Percentiles rank a stretch among this genome's conserved stretches.
phyloP scores from a whole-genome alignment of 768 basidiomycete species.

The Leccinum variicolor region DNA sequence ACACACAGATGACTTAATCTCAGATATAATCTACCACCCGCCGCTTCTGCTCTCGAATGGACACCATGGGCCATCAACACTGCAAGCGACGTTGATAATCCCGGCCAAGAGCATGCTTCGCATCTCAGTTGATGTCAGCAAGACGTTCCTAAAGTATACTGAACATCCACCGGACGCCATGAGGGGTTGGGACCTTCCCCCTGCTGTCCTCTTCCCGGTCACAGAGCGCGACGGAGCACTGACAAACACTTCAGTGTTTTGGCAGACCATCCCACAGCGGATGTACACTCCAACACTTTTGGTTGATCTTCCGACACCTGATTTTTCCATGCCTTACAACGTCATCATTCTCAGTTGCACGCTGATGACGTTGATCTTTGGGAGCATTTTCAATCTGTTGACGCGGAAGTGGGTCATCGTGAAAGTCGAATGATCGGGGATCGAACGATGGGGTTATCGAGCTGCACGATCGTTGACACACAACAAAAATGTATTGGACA shows the following conservation, averaged over 20 bases:
- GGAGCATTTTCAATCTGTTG: slow-evolving; percentile 84
- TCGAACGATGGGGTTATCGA: background rate
- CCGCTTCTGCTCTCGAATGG: slow-evolving; percentile 26
- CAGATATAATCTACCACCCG: slow-evolving; percentile 57
- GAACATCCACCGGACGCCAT: slow-evolving; percentile 96
- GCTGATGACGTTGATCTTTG: slow-evolving; percentile 89
- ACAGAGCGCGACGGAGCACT: background rate
- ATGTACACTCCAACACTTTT: slow-evolving; percentile 83
- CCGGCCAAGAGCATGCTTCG: slow-evolving; percentile 63
- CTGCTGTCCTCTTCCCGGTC: slow-evolving; percentile 65
- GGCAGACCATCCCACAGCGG: slow-evolving; percentile 26
- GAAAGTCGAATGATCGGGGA: slow-evolving; percentile 21
- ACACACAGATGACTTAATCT: slow-evolving; percentile 56
- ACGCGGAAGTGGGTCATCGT: slow-evolving; percentile 76
- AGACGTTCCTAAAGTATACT: slow-evolving; percentile 87
- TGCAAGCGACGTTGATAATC: slow-evolving; percentile 69
- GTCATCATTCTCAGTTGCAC: slow-evolving; percentile 97
- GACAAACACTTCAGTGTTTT: slow-evolving; percentile 1
- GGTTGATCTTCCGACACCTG: slow-evolving; percentile 94
- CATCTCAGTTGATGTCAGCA: slow-evolving; percentile 71
- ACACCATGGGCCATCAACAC: slow-evolving; percentile 49
- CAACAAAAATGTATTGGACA: background rate
- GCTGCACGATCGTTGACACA: background rate
- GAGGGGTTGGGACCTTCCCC: slow-evolving; percentile 90
- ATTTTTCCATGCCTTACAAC: slow-evolving; percentile 99